Evolutionary conservation across 1,284 basidiomycete genomes (phyloP).

Genomic region (Ustanciosporium gigantosporum): DNA sequence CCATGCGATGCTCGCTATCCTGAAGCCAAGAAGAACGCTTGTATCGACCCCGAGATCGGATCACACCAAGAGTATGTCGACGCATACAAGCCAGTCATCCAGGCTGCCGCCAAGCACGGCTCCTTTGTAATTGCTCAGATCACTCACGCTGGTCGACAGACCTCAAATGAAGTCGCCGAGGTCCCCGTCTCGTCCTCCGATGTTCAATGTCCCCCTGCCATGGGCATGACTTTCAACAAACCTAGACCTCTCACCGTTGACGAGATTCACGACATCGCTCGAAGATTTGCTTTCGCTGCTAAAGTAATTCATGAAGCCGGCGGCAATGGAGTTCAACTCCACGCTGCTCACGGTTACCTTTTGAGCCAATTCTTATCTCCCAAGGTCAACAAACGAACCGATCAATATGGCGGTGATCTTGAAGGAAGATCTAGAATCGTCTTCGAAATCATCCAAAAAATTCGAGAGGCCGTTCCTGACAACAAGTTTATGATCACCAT

Average conservation of each 20-base stretch:
- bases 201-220: conserved; percentile 46
- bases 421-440: conserved; percentile 66
- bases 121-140: conserved; percentile 63
- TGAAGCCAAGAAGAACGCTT: conserved; percentile 42
- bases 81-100: conserved; percentile 54
- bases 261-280: conserved; percentile 71
- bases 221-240: conserved; percentile 53
- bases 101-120: conserved; percentile 62
- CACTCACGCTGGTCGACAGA: conserved; percentile 63
- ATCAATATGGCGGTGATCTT: conserved; percentile 67
- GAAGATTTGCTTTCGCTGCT: conserved; percentile 74
- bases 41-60: conserved; percentile 42
- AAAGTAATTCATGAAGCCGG: conserved; percentile 71
- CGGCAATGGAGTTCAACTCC: conserved; percentile 86
- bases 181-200: conserved; percentile 50
- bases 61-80: conserved; percentile 38
- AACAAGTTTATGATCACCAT: conserved; percentile 75
- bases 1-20: conserved; percentile 41
- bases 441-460: conserved; percentile 69
- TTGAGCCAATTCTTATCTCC: conserved; percentile 80
- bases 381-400: conserved; percentile 73
- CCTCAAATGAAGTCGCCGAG: conserved; percentile 25
- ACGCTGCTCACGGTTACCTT: conserved; percentile 84
- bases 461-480: conserved; percentile 68
- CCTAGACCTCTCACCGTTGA: conserved; percentile 66